Conservation (phyloP, 2,329 filamentous ascomycete genomes). For the Stemphylium vesicarium region DNA sequence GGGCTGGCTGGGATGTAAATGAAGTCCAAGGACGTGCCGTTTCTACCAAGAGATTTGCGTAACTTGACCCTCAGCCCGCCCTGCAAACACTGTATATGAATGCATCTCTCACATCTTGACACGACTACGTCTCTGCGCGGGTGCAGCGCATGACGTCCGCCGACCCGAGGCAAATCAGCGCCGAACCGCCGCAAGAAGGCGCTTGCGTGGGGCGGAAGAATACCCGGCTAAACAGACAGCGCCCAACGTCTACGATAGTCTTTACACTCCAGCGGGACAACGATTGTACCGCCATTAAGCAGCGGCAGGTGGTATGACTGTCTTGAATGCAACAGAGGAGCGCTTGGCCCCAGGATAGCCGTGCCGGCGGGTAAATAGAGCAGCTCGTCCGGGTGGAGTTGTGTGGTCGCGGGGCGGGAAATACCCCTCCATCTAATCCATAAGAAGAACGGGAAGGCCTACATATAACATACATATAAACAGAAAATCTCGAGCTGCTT, state of each 20-base stretch:
- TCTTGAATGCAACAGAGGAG: slow-evolving; percentile 22
- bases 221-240: slow-evolving; percentile 40
- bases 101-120: neutral
- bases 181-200: slow-evolving; percentile 9
- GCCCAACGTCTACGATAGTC: slow-evolving; percentile 15
- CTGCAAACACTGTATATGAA: neutral
- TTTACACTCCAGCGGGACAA: slow-evolving; percentile 21
- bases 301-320: slow-evolving; percentile 20
- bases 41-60: neutral
- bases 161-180: slow-evolving; percentile 26
- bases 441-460: slow-evolving; percentile 28
- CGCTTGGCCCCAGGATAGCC: slow-evolving; percentile 30
- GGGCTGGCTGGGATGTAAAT: too few species aligned
- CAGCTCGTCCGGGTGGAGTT: slow-evolving; percentile 15
- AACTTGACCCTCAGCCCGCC: neutral
- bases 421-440: slow-evolving; percentile 27
- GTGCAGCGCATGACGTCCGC: slow-evolving; percentile 21
- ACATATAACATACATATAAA: neutral
- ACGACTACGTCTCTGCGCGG: neutral
- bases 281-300: slow-evolving; percentile 22
- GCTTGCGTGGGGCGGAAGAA: slow-evolving; percentile 37
- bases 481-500: neutral
- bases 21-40: too few species aligned
- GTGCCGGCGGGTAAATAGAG: slow-evolving; percentile 45
- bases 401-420: slow-evolving; percentile 26